Conservation (phyloP, 371 early-diverging fungal species). For the Blastocladiella emersonii region DNA sequence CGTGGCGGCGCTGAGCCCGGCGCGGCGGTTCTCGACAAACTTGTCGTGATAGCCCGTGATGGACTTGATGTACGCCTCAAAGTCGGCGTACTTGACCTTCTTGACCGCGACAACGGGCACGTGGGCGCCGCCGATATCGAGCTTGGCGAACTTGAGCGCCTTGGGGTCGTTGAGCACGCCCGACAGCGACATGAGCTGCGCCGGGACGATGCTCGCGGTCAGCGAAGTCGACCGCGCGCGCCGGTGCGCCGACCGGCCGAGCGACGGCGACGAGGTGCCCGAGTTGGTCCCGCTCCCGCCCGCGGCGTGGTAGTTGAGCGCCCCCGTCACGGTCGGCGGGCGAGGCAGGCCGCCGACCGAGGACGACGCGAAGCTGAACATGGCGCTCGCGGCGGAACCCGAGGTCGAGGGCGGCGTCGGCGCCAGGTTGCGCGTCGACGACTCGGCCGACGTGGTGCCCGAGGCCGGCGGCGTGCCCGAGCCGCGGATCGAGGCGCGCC, state of each 20-base stretch:
- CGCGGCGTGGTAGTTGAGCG: not conserved
- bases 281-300: not conserved
- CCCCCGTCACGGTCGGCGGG: not conserved
- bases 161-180: slow-evolving; percentile 10
- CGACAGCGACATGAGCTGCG: slow-evolving; percentile 7
- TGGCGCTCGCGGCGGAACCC: too few relatives aligned
- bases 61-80: slow-evolving; percentile 28
- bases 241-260: not conserved
- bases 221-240: not conserved
- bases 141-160: slow-evolving; percentile 20
- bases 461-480: too few relatives aligned
- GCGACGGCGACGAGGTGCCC: not conserved
- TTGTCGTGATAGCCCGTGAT: slow-evolving; percentile 26
- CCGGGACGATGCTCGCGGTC: not conserved
- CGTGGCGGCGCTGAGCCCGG: slow-evolving; percentile 21
- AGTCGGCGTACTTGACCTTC: slow-evolving; percentile 24
- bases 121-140: slow-evolving; percentile 12
- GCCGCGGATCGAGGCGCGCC: too few relatives aligned
- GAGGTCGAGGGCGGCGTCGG: too few relatives aligned
- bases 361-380: too few relatives aligned
- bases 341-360: not conserved
- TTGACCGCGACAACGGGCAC: slow-evolving; percentile 22
- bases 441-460: too few relatives aligned
- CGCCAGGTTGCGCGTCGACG: too few relatives aligned
- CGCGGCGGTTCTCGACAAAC: slow-evolving; percentile 23